Percentiles rank a stretch among this genome's conserved stretches.
phyloP scores from a whole-genome alignment of 2,329 filamentous ascomycete genomes.

The Diaporthe vaccinii region DNA sequence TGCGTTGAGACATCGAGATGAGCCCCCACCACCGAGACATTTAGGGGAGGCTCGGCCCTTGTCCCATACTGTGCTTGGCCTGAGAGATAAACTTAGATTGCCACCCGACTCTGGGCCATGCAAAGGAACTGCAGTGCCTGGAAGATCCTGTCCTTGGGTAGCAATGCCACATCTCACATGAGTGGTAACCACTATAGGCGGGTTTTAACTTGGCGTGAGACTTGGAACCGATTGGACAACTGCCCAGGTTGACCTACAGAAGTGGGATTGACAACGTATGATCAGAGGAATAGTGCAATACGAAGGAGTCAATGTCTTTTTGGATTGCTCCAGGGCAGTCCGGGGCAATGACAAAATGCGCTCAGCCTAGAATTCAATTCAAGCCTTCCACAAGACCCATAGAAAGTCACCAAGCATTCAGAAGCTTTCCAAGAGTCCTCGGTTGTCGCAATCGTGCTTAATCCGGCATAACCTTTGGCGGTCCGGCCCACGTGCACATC shows the following conservation, averaged over 20 bases:
- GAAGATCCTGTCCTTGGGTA: background rate
- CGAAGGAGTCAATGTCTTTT: background rate
- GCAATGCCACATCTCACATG: background rate
- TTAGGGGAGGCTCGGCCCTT: constrained; percentile 4
- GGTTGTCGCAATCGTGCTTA: background rate
- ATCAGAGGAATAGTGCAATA: background rate
- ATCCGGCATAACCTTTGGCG: background rate
- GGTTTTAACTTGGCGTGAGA: background rate
- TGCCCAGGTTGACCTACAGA: background rate
- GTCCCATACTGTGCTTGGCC: background rate
- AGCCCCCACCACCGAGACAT: background rate
- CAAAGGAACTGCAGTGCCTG: background rate
- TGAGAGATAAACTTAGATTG: constrained; percentile 3
- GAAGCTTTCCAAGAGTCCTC: constrained; percentile 21
- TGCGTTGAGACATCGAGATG: no score
- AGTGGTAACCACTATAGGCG: constrained; percentile 17
- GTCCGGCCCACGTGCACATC: background rate
- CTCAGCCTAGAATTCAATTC: background rate
- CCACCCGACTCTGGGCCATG: background rate
- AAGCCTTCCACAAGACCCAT: background rate
- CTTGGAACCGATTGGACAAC: constrained; percentile 3
- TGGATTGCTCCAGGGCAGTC: background rate
- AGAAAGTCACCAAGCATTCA: background rate
- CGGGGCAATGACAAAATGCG: background rate
- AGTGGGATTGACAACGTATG: background rate